Base-by-base conservation (phyloP, 345 rosid genomes). In the Physaria fendleri region DNA sequence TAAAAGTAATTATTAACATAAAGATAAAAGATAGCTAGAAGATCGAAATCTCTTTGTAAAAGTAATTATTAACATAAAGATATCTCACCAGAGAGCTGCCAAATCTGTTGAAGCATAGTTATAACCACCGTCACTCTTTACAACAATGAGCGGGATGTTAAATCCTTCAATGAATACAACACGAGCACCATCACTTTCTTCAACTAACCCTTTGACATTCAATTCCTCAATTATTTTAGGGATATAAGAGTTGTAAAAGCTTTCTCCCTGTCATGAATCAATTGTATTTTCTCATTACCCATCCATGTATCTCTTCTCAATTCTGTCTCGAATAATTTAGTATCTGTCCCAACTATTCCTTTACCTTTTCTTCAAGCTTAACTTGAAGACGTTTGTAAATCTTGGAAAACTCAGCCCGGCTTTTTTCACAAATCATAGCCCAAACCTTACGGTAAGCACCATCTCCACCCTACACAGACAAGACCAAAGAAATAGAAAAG, bases 41-140 rank as follows among this genome's bases (percentile, higher is more conserved):
- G 39, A 25, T 35, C 38, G 2, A 3, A 24, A 59, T n/a, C 43
- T 18, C 29, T n/a, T n/a, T n/a, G n/a, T n/a, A n/a, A n/a, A 34
- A 5, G 29, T 4, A 44, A 25, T 20, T 43, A 13, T n/a, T 35
- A 56, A 24, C 11, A 2, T 27, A 54, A 15, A 45, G 42, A 30
- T 59, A 18, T 74, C 87, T 68, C 53, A 93, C 99, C 99, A 87
- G 55, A 93, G 81, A 53, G 99, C 97, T 72, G 99, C 8, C 29
- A 93, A 70, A 73, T 93, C 99, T 48, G 99, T 93, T 40, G 97
- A 87, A 18, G 97, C 97, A 69, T 93, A 93, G 76, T 89, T 89
- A 81, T 55, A 93, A 56, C 97, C 97, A 39, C 97, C 99, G 56
- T 89, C 97, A 71, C 87, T 89, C 88, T 93, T 93, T 66, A 93